Base-by-base conservation (phyloP, 352 stramenopile genomes). In the Pythium diclinum region DNA sequence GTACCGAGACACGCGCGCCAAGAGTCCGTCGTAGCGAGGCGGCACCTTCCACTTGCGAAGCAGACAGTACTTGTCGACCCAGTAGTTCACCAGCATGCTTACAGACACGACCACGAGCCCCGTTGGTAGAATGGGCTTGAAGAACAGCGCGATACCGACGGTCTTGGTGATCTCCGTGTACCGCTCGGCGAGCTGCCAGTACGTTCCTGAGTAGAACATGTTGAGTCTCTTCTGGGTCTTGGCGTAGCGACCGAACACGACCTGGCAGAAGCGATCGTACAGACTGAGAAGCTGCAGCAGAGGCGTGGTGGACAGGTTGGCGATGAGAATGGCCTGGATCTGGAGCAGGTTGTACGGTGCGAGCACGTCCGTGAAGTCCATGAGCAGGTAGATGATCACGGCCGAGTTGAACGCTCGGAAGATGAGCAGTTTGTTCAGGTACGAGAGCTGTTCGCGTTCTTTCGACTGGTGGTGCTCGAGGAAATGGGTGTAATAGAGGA, bases 11-110 rank as follows among this genome's bases (percentile, higher is more conserved):
- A 78, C 70, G 13, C 74, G 69, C 7, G 84, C 80, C n/a, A 92
- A 60, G 19, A 86, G 62, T 5, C 78, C 83, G 64, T 90, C 76
- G 65, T 83, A 89, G 44, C 74, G 68, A 6, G 82, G 84, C 10
- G 72, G 81, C 9, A 76, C 81, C 64, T 85, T 89, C 87, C 79
- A 94, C 59, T 81, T 83, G 58, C 79, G 83, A 55, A 92, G 67
- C 47, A 93, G 59, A 47, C 85, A 93, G 60, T 86, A 93, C 67
- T 93, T 93, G 72, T 91, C 83, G 38, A 92, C 80, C 82, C 82
- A 91, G 69, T 89, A 93, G 59, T 89, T 91, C 11, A 93, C 74
- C 4, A 91, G 72, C 34, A 93, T 59, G 28, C 79, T 87, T 34
- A 89, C 56, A 7, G 77, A 65, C 33, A 81, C 88, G 62, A 93